A percentile compares a stretch with the other conserved stretches of the same genome.
phyloP scores from a whole-genome alignment of 1,139 yeast genomes.

The Hyphopichia burtonii region DNA sequence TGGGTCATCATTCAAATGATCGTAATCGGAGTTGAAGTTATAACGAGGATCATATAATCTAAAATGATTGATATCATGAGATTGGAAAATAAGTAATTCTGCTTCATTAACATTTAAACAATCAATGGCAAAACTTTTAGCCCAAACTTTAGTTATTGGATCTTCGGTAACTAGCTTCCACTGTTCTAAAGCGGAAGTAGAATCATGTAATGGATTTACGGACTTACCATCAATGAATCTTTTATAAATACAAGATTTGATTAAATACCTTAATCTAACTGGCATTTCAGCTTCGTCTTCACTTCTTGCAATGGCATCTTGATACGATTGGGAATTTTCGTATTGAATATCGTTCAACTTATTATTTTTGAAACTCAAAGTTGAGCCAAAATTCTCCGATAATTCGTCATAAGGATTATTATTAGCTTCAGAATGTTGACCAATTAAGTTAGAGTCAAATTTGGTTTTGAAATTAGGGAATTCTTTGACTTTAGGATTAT shows the following conservation, averaged over 20 bases:
- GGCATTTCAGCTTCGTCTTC: conserved; percentile 49
- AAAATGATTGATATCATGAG: conserved; percentile 33
- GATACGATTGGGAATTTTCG: conserved; percentile 31
- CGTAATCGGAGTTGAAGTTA: conserved; percentile 22
- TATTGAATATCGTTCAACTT: conserved; percentile 29
- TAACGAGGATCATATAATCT: conserved; percentile 28
- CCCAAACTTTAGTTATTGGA: conserved; percentile 51
- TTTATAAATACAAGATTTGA: conserved; percentile 52
- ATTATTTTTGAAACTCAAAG: conserved; percentile 9
- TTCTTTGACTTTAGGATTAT: conserved; percentile 45
- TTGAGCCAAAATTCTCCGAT: conserved; percentile 8
- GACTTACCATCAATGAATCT: conserved; percentile 30
- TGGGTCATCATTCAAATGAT: conserved; percentile 12
- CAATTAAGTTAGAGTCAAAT: conserved; percentile 30
- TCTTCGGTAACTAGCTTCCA: conserved; percentile 63
- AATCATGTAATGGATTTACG: neutral
- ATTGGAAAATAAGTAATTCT: conserved; percentile 42
- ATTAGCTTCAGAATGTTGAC: conserved; percentile 11
- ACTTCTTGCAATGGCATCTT: conserved; percentile 25
- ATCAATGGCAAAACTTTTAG: conserved; percentile 51
- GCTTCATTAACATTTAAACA: conserved; percentile 55
- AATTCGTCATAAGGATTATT: conserved; percentile 6
- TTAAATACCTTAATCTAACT: conserved; percentile 43
- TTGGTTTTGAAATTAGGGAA: conserved; percentile 45
- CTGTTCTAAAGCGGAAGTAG: conserved; percentile 17